A percentile compares a stretch with the other conserved stretches of the same genome.
These are phyloP conservation scores for Gaeumannomyces tritici DNA, from an alignment of 2,329 filamentous ascomycete genomes.

Conservation along the genomic window DNA sequence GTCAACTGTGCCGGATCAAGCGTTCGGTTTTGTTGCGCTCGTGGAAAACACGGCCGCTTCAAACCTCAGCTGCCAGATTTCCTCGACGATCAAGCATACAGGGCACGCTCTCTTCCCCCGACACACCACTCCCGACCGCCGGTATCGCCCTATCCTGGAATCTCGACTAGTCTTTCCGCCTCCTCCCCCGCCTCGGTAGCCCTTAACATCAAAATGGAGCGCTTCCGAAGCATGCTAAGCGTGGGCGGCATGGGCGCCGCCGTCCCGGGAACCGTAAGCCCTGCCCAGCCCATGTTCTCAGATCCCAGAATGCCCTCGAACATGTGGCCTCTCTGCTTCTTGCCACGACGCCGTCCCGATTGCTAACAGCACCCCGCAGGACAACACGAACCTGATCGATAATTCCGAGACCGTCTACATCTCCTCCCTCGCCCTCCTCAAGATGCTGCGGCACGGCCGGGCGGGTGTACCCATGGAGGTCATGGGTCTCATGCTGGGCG, in stretches of 20 bases:
- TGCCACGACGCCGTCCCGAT: conserved; percentile 2
- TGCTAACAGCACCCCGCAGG: conserved; percentile 36
- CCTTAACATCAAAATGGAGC: conserved; percentile 57
- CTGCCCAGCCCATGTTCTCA: conserved; percentile 50
- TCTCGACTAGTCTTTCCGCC: background rate
- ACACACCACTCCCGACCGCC: background rate
- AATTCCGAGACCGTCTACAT: conserved; percentile 99
- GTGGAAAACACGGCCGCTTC: background rate
- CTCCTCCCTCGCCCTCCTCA: conserved; percentile 89
- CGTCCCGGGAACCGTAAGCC: conserved; percentile 50
- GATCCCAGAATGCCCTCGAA: conserved; percentile 20
- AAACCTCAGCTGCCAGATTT: background rate
- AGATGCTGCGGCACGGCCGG: conserved; percentile 96
- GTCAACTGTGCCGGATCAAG: conserved; percentile 1
- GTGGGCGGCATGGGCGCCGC: conserved; percentile 64
- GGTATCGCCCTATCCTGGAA: background rate
- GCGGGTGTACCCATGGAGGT: conserved; percentile 99
- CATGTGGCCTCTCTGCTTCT: background rate
- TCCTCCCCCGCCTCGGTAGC: conserved; percentile 7
- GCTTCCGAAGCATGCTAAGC: conserved; percentile 80
- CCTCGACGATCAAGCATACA: background rate
- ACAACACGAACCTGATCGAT: conserved; percentile 86
- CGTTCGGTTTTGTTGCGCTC: background rate
- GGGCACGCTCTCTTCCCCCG: background rate
- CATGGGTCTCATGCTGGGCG: conserved; percentile 98